A percentile compares a stretch with the other conserved stretches of the same genome.
These are phyloP conservation scores for Speleostelium caveatum DNA, from an alignment of 78 protist species.

Conservation along the genomic window DNA sequence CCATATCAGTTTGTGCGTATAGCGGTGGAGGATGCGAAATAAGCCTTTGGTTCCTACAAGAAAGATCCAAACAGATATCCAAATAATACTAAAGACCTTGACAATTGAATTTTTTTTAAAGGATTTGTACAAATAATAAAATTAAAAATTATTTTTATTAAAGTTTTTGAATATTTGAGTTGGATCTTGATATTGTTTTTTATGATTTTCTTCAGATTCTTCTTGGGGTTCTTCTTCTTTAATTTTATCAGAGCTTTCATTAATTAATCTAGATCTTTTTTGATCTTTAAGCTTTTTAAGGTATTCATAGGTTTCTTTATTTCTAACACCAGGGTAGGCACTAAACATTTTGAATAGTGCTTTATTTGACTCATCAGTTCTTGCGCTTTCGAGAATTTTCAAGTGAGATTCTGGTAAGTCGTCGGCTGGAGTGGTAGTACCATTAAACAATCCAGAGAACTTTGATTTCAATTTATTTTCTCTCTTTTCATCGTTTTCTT, in stretches of 20 bases:
- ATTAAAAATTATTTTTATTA: constrained; percentile 17
- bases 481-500: neutral
- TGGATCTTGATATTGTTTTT: neutral
- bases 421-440: neutral
- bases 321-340: neutral
- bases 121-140: neutral
- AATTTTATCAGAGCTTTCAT: neutral
- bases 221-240: neutral
- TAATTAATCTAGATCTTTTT: neutral
- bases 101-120: no score
- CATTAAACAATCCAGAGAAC: constrained; percentile 42
- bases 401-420: neutral
- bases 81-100: no score
- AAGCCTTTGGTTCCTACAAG: no score
- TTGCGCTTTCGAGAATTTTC: neutral
- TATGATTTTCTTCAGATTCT: neutral
- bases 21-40: no score
- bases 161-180: constrained; percentile 28
- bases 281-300: neutral
- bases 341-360: neutral
- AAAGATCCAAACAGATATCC: no score
- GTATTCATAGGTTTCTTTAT: constrained; percentile 5
- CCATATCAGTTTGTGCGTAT: no score
- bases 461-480: constrained; percentile 10
- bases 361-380: neutral